Evolutionary conservation across 2,329 filamentous ascomycete species (phyloP).

Genomic region (Knoxdaviesia proteae): DNA sequence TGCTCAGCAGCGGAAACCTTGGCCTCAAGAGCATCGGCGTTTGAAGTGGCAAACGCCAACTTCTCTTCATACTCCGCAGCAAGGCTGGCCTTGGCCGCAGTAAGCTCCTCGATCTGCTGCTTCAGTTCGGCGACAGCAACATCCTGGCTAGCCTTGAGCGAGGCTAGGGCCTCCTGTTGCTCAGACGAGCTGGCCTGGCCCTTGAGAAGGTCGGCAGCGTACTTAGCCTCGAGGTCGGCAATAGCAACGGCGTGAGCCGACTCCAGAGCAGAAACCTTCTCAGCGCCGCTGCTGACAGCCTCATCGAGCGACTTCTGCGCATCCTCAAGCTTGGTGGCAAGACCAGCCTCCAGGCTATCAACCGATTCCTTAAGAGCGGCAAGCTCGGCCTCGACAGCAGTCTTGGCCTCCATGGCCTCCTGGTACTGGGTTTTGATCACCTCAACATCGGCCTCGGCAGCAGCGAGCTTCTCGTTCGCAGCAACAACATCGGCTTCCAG

Average conservation of each 20-base stretch:
- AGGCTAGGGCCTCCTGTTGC: conserved; percentile 26
- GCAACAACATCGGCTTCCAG: conserved; percentile 27
- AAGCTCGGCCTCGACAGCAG: conserved; percentile 26
- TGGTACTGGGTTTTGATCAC: conserved; percentile 26
- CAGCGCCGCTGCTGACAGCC: conserved; percentile 22
- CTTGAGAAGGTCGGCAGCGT: conserved; percentile 22
- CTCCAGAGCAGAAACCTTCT: conserved; percentile 20
- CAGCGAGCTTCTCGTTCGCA: conserved; percentile 26
- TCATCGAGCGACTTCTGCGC: conserved; percentile 14
- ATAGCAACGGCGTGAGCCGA: conserved; percentile 24
- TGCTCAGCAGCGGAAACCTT: conserved; percentile 28
- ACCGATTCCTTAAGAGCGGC: conserved; percentile 27
- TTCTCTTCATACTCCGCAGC: conserved; percentile 23
- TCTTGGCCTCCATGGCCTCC: conserved; percentile 26
- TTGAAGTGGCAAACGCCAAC: conserved; percentile 22
- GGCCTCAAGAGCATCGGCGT: conserved; percentile 27
- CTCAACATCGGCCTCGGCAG: conserved; percentile 28
- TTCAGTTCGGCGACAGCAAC: conserved; percentile 25
- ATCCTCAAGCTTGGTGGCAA: conserved; percentile 13
- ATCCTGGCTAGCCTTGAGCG: conserved; percentile 30
- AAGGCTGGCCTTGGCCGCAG: conserved; percentile 22
- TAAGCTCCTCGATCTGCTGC: conserved; percentile 31
- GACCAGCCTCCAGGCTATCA: conserved; percentile 16
- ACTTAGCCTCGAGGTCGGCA: conserved; percentile 11
- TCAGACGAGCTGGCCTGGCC: conserved; percentile 21